A percentile compares a stretch with the other conserved stretches of the same genome.
phyloP scores from a whole-genome alignment of 768 basidiomycete genomes.

The Mycena kentingensis region DNA sequence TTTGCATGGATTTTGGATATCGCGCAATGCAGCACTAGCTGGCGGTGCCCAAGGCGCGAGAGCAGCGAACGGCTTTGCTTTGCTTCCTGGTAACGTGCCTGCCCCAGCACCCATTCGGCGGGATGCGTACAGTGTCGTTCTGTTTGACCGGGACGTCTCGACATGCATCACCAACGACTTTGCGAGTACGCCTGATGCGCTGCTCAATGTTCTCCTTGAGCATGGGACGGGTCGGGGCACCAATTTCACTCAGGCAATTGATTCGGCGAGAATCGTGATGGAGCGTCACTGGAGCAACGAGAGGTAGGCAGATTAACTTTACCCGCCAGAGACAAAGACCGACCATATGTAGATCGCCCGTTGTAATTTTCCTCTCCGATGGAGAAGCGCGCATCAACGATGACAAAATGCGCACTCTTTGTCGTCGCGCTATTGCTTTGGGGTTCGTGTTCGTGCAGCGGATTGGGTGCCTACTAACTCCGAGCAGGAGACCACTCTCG shows the following conservation, averaged over 20 bases:
- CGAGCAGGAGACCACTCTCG: conserved; percentile 47
- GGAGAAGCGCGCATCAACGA: conserved; percentile 51
- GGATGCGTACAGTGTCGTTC: conserved; percentile 39
- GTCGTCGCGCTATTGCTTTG: conserved; percentile 41
- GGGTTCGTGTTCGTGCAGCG: conserved; percentile 36
- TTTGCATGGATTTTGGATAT: conserved; percentile 23
- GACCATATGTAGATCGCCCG: conserved; percentile 37
- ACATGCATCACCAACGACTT: conserved; percentile 46
- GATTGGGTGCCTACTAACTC: not conserved
- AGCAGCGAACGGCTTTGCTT: too few species aligned
- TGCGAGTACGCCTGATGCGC: conserved; percentile 41
- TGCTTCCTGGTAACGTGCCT: too few species aligned
- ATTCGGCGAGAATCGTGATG: conserved; percentile 38
- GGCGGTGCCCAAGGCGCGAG: not conserved
- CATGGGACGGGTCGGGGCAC: conserved; percentile 39
- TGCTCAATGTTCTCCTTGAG: conserved; percentile 40
- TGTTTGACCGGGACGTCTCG: conserved; percentile 38
- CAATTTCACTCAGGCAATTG: conserved; percentile 43
- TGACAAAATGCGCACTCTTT: conserved; percentile 40
- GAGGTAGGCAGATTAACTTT: conserved; percentile 33
- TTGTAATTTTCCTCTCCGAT: conserved; percentile 59
- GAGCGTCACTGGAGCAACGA: conserved; percentile 51
- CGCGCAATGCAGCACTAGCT: conserved; percentile 19
- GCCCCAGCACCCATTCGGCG: conserved; percentile 13
- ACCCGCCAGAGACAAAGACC: not conserved